Conservation (phyloP, 768 basidiomycete genomes). For the Amanita fuliginea region DNA sequence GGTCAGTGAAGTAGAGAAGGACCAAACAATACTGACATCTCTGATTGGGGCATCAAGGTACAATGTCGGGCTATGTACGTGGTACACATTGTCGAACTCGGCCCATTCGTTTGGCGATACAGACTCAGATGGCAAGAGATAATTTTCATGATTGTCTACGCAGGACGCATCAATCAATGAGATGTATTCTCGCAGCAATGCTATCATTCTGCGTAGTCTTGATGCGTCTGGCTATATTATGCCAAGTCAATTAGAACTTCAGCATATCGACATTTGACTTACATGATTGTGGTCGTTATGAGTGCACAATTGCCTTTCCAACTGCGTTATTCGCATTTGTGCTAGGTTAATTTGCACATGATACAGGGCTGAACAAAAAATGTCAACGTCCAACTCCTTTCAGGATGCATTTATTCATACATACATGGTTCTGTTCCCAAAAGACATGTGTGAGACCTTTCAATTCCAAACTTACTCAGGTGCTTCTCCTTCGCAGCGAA, state of each 20-base stretch:
- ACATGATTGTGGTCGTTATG: background rate
- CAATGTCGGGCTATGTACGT: conserved; percentile 79
- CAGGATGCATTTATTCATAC: conserved; percentile 12
- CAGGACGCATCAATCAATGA: conserved; percentile 35
- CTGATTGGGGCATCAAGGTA: conserved; percentile 68
- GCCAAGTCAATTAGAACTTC: background rate
- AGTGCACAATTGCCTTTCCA: background rate
- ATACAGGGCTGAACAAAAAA: conserved; percentile 1
- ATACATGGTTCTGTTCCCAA: conserved; percentile 63
- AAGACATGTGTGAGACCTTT: conserved; percentile 73
- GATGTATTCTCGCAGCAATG: conserved; percentile 51
- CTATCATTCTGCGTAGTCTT: conserved; percentile 32
- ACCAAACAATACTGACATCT: conserved; percentile 42
- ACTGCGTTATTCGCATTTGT: conserved; percentile 1
- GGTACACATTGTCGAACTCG: conserved; percentile 85
- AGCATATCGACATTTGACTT: background rate
- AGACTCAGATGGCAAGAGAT: conserved; percentile 58
- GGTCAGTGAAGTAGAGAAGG: conserved; percentile 7
- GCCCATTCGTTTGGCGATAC: conserved; percentile 63
- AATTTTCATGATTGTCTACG: conserved; percentile 28
- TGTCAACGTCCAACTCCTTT: background rate
- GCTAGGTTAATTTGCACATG: conserved; percentile 2
- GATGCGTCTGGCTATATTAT: background rate
- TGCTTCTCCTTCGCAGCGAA: conserved; percentile 28
- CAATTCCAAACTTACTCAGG: conserved; percentile 75